Evolutionary conservation across 768 basidiomycete genomes (phyloP).

Genomic region (Suillus hirtellus): DNA sequence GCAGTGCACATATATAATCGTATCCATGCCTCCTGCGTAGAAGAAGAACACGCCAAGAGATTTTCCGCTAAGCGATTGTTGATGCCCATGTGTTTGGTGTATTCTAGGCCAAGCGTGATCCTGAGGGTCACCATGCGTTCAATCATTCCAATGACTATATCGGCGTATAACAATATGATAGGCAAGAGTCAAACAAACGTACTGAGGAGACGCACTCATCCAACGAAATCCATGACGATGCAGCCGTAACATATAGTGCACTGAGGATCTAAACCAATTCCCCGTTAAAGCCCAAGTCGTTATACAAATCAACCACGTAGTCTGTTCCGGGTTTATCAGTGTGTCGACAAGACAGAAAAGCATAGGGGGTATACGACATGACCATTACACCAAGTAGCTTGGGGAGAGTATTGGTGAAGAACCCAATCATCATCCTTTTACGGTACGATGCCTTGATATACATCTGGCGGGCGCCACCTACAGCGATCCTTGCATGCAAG

Average conservation of each 20-base stretch:
- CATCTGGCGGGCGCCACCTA: conserved; percentile 8
- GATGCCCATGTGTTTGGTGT: not conserved
- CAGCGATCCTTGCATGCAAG: conserved; percentile 10
- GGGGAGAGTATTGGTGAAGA: not conserved
- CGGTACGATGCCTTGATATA: conserved; percentile 11
- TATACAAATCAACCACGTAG: conserved; percentile 6
- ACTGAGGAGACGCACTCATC: conserved; percentile 7
- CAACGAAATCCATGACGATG: conserved; percentile 1
- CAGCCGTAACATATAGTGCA: conserved; percentile 5
- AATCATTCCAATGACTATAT: conserved; percentile 3
- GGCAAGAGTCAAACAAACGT: not conserved
- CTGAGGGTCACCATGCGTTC: not conserved
- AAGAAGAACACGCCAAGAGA: conserved; percentile 10
- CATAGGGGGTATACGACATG: not conserved
- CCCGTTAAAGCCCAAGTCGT: not conserved
- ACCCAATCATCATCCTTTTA: conserved; percentile 13
- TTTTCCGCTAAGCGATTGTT: not conserved
- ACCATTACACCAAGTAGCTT: conserved; percentile 7
- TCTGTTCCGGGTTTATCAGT: not conserved
- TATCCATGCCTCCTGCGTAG: conserved; percentile 10
- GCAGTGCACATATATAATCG: conserved; percentile 8
- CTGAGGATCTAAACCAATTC: conserved; percentile 6
- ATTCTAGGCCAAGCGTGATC: not conserved
- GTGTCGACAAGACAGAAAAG: not conserved
- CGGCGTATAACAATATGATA: not conserved